These are phyloP conservation scores for Aphanoascus verrucosus DNA, from an alignment of 2,329 filamentous ascomycete species.

Conservation along the genomic window DNA sequence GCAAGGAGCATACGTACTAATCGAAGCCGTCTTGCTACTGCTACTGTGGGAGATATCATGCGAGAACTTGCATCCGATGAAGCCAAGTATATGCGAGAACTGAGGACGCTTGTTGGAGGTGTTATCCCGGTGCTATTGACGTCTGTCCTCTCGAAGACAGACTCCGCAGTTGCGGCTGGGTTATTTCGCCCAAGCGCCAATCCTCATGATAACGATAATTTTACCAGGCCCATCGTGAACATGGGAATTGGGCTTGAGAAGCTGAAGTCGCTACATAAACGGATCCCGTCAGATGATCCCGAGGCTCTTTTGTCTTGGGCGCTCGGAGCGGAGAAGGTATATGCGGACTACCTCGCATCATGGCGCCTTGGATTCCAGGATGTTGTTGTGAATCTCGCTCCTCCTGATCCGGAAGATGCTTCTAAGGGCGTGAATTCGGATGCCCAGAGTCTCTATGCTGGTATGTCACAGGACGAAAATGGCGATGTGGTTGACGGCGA, in stretches of 20 bases:
- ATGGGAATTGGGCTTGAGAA: slow-evolving; percentile 89
- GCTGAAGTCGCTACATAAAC: slow-evolving; percentile 66
- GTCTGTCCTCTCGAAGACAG: slow-evolving; percentile 65
- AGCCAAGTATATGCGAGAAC: slow-evolving; percentile 73
- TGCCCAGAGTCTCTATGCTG: slow-evolving; percentile 43
- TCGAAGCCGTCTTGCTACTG: slow-evolving; percentile 54
- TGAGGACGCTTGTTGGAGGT: slow-evolving; percentile 86
- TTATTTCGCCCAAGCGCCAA: slow-evolving; percentile 53
- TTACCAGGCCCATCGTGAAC: slow-evolving; percentile 78
- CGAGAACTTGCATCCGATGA: slow-evolving; percentile 75
- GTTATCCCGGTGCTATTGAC: slow-evolving; percentile 86
- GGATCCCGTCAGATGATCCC: slow-evolving; percentile 63
- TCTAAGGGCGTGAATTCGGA: slow-evolving; percentile 31
- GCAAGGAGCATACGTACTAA: slow-evolving; percentile 67
- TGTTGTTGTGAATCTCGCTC: slow-evolving; percentile 83
- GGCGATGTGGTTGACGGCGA: slow-evolving; percentile 57
- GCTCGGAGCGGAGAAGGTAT: slow-evolving; percentile 63
- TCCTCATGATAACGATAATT: slow-evolving; percentile 47
- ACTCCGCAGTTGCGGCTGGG: slow-evolving; percentile 52
- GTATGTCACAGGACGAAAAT: slow-evolving; percentile 47
- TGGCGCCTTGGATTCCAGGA: slow-evolving; percentile 94
- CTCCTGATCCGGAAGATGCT: slow-evolving; percentile 54
- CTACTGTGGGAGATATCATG: slow-evolving; percentile 65
- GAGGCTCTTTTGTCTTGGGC: slow-evolving; percentile 71
- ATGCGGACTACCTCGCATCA: slow-evolving; percentile 71